Percentiles rank a stretch among this genome's conserved stretches.
phyloP scores from a whole-genome alignment of 305 asterid species.

The Solanum hybrid region DNA sequence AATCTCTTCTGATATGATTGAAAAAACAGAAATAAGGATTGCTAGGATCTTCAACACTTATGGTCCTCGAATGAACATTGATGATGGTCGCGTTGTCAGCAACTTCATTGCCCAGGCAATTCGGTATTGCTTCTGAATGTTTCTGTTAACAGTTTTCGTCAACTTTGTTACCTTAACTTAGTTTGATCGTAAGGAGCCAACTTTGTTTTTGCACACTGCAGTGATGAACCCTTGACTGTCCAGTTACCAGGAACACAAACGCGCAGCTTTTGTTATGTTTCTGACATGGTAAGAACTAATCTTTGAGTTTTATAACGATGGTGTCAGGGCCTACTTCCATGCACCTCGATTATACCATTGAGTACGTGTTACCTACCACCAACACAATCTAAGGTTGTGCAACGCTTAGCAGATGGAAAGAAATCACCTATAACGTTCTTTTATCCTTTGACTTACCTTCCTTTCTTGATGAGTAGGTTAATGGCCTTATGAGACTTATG shows the following conservation, averaged over 20 bases:
- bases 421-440: neutral
- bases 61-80: conserved; percentile 99
- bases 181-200: neutral
- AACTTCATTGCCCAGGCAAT: conserved; percentile 98
- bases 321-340: neutral
- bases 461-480: conserved; percentile 30
- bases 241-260: conserved; percentile 99
- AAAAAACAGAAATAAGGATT: conserved; percentile 60
- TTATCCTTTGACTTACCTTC: neutral
- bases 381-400: neutral
- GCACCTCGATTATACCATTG: neutral
- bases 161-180: neutral
- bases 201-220: conserved; percentile 17
- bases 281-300: conserved; percentile 48
- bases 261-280: conserved; percentile 72
- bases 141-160: neutral
- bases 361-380: neutral
- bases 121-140: conserved; percentile 44
- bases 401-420: neutral
- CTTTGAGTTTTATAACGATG: neutral
- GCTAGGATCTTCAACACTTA: conserved; percentile 99
- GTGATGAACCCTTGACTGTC: conserved; percentile 94
- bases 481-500: conserved; percentile 72
- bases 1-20: neutral
- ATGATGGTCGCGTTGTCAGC: conserved; percentile 98